Percentiles rank a stretch among this genome's conserved stretches.
Conservation (phyloP, 2,329 filamentous ascomycete genomes). For the Exophiala lecanii-corni region DNA sequence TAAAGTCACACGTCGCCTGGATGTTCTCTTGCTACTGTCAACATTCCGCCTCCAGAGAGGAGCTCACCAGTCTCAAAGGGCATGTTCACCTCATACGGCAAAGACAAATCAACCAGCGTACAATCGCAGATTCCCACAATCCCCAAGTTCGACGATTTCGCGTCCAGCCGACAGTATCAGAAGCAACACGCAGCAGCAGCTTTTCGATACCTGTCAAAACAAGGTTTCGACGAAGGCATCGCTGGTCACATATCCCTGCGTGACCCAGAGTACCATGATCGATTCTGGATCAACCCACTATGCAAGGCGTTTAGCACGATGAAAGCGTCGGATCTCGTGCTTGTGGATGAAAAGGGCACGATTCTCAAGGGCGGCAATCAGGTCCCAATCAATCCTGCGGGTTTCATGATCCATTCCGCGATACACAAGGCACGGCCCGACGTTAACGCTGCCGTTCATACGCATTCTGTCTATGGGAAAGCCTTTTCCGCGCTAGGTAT, state of each 20-base stretch:
- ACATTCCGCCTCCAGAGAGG: too few species aligned
- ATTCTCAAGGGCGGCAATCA: not conserved
- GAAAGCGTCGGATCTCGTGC: slow-evolving; percentile 60
- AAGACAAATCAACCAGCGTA: not conserved
- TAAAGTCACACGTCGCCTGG: too few species aligned
- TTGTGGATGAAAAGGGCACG: not conserved
- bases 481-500: slow-evolving; percentile 40
- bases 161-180: not conserved
- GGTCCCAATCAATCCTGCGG: not conserved
- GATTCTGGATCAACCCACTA: slow-evolving; percentile 65
- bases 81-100: not conserved
- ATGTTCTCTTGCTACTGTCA: too few species aligned
- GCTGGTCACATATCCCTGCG: slow-evolving; percentile 61
- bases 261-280: slow-evolving; percentile 55
- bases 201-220: slow-evolving; percentile 32
- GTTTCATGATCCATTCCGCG: slow-evolving; percentile 46
- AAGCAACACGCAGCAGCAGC: not conserved
- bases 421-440: slow-evolving; percentile 54
- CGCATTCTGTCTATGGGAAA: slow-evolving; percentile 49
- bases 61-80: too few species aligned
- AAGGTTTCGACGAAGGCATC: slow-evolving; percentile 56
- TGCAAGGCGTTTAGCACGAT: slow-evolving; percentile 59
- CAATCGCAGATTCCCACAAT: not conserved
- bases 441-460: slow-evolving; percentile 51
- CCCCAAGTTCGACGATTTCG: not conserved